A percentile compares a stretch with the other conserved stretches of the same genome.
Conservation (phyloP, 768 basidiomycete genomes). For the Pulveroboletus sp. region DNA sequence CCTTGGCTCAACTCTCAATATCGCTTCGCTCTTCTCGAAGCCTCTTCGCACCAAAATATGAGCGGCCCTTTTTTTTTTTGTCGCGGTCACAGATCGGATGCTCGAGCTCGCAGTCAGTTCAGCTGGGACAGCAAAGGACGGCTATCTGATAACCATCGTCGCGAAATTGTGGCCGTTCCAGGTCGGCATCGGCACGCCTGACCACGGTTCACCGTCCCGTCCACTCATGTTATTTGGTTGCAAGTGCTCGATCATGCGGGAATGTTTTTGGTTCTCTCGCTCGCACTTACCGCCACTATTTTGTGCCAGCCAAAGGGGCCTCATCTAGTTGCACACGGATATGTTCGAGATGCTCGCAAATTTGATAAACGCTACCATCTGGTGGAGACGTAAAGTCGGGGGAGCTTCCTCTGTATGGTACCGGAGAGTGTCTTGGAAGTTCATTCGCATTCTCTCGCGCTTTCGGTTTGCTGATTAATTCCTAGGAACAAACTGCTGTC, state of each 20-base stretch:
- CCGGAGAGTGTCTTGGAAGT: conserved; percentile 16
- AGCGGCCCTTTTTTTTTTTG: background rate
- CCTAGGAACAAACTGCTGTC: conserved; percentile 23
- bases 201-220: too few species aligned
- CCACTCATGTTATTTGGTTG: too few species aligned
- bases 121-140: conserved; percentile 8
- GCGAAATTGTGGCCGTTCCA: too few species aligned
- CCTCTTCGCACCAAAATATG: conserved; percentile 10
- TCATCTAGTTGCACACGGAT: conserved; percentile 32
- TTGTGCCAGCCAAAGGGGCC: conserved; percentile 22
- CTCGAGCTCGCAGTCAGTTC: conserved; percentile 26
- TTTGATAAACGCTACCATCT: conserved; percentile 30
- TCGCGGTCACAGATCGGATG: conserved; percentile 26
- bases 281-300: too few species aligned
- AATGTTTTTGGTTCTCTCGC: too few species aligned
- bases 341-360: conserved; percentile 32
- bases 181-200: too few species aligned
- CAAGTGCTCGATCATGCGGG: too few species aligned
- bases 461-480: background rate
- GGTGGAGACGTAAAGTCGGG: conserved; percentile 27
- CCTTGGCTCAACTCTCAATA: conserved; percentile 17
- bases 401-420: conserved; percentile 8
- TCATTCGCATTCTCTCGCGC: background rate
- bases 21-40: conserved; percentile 17
- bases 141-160: conserved; percentile 9